These are phyloP conservation scores for Alloteropsis angusta DNA, from an alignment of 202 grass and related monocot species.

Conservation along the genomic window DNA sequence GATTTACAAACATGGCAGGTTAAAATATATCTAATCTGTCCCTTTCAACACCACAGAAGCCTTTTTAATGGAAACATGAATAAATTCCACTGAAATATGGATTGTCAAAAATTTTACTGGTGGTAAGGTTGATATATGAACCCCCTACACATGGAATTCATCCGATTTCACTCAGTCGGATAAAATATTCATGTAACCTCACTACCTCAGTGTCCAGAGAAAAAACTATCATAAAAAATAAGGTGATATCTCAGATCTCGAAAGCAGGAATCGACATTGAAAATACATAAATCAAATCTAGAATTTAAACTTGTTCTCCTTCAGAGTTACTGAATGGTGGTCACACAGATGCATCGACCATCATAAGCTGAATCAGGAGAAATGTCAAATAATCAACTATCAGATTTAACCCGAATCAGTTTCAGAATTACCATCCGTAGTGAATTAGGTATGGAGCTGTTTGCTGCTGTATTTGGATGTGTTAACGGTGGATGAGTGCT, in stretches of 20 bases:
- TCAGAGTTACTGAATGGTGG: neutral
- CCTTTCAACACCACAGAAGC: neutral
- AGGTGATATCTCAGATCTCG: neutral
- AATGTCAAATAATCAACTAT: conserved; percentile 11
- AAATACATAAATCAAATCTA: neutral
- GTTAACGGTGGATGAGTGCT: conserved; percentile 33
- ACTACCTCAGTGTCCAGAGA: neutral
- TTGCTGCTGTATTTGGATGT: conserved; percentile 43
- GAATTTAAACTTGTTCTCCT: neutral
- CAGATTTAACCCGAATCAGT: conserved; percentile 11
- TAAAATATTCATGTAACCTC: neutral
- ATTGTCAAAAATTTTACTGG: neutral
- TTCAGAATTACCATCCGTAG: conserved; percentile 63
- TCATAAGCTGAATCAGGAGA: neutral
- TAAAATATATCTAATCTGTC: neutral
- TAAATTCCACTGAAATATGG: neutral
- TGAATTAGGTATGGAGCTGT: conserved; percentile 69
- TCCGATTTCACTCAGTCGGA: neutral
- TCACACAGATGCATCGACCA: neutral
- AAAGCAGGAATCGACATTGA: neutral
- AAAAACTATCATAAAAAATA: neutral
- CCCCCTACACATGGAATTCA: neutral
- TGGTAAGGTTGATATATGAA: neutral
- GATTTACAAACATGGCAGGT: neutral
- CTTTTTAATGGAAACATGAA: neutral